Percentiles rank a stretch among this genome's conserved stretches.
These are phyloP conservation scores for Amphibolis antarctica DNA, from an alignment of 106 monocot species.

Conservation along the genomic window DNA sequence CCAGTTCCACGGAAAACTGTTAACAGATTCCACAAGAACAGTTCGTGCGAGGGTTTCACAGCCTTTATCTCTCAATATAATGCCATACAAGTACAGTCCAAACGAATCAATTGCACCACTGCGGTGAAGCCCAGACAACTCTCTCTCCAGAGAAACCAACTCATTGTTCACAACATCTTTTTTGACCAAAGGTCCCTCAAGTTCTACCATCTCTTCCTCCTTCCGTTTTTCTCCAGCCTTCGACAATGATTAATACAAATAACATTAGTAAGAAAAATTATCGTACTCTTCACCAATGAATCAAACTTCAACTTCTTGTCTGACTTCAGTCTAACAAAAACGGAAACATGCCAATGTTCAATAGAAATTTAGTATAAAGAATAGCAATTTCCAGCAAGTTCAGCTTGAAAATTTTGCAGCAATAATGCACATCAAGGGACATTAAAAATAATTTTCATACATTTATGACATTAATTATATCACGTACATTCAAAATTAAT, in stretches of 20 bases:
- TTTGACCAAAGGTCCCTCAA: conserved; percentile 76
- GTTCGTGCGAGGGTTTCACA: conserved; percentile 47
- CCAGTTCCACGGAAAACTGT: conserved; percentile 98
- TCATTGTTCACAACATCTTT: conserved; percentile 54
- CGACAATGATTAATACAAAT: not conserved
- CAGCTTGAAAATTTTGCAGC: too few species aligned
- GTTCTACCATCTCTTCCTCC: conserved; percentile 95
- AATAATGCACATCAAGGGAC: too few species aligned
- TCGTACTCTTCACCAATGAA: not conserved
- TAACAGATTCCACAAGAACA: conserved; percentile 74
- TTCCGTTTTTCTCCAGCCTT: conserved; percentile 95
- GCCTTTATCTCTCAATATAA: conserved; percentile 85
- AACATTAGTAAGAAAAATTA: not conserved
- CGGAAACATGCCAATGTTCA: too few species aligned
- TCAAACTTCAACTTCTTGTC: not conserved
- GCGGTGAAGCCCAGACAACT: conserved; percentile 59
- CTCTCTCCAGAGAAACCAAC: conserved; percentile 60
- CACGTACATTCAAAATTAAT: too few species aligned
- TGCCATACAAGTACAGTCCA: conserved; percentile 76
- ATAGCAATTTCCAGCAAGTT: too few species aligned
- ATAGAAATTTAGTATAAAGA: too few species aligned
- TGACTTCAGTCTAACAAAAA: too few species aligned
- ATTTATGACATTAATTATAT: too few species aligned
- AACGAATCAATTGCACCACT: conserved; percentile 57
- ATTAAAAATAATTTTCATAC: too few species aligned